Evolutionary conservation across 805 yeast genomes (phyloP).

Genomic region (Candida vaughaniae): DNA sequence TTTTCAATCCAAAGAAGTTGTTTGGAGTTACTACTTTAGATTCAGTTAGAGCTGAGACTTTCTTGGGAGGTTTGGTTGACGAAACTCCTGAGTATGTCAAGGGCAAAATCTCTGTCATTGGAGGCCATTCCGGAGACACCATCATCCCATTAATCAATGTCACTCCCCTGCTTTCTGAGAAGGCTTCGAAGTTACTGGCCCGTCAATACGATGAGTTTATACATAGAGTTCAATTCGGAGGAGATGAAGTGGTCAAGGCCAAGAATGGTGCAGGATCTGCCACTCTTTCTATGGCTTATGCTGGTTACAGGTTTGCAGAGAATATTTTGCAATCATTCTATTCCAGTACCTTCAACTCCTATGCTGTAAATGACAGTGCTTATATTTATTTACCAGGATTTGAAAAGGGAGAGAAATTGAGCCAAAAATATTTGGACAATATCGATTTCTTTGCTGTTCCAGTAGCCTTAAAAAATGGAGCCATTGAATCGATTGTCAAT

Average conservation of each 20-base stretch:
- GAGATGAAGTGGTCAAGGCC: constrained; percentile 95
- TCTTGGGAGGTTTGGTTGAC: constrained; percentile 37
- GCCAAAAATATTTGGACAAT: constrained; percentile 33
- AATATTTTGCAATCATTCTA: constrained; percentile 36
- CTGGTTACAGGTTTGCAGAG: constrained; percentile 80
- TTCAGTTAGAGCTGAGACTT: constrained; percentile 46
- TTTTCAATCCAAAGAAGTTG: constrained; percentile 44
- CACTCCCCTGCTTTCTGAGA: constrained; percentile 15
- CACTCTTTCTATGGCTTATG: constrained; percentile 93
- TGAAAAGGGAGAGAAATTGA: constrained; percentile 45
- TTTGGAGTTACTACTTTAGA: constrained; percentile 49
- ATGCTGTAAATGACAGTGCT: constrained; percentile 43
- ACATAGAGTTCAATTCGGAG: constrained; percentile 60
- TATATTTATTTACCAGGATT: constrained; percentile 56
- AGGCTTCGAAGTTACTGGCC: constrained; percentile 13
- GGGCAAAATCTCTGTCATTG: constrained; percentile 44
- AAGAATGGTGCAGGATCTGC: constrained; percentile 95
- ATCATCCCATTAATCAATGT: constrained; percentile 38
- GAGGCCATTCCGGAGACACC: constrained; percentile 50
- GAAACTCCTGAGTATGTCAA: constrained; percentile 30
- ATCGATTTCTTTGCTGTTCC: constrained; percentile 51
- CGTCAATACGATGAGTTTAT: constrained; percentile 28
- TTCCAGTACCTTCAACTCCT: constrained; percentile 17
- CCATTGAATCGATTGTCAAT: constrained; percentile 33
- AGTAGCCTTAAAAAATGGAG: constrained; percentile 38